phyloP scores from a whole-genome alignment of 805 yeast genomes.

The Komagataella phaffii region DNA sequence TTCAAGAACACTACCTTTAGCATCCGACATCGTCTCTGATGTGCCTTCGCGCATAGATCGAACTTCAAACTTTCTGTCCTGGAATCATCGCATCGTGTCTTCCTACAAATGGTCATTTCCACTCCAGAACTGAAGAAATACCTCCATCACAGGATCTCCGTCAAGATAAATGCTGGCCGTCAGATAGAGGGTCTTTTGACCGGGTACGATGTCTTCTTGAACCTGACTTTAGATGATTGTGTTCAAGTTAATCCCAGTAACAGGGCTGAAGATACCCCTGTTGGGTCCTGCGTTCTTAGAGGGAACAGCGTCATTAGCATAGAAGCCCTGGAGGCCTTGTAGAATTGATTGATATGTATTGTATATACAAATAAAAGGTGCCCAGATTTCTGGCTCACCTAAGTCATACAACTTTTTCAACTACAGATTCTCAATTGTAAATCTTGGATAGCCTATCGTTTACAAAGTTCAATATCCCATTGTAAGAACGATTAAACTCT shows the following conservation, averaged over 20 bases:
- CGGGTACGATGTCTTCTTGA: conserved; percentile 61
- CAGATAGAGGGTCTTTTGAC: conserved; percentile 67
- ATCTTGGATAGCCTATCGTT: neutral
- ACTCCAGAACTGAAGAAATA: conserved; percentile 36
- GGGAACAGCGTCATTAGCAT: conserved; percentile 40
- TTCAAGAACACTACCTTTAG: neutral
- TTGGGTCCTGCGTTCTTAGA: conserved; percentile 28
- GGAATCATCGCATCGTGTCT: conserved; percentile 14
- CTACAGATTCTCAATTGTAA: neutral
- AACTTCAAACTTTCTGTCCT: neutral
- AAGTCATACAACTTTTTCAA: neutral
- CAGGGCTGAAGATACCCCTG: conserved; percentile 7
- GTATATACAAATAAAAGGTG: neutral
- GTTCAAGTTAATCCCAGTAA: conserved; percentile 12
- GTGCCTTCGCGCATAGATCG: neutral
- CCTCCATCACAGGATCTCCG: conserved; percentile 60
- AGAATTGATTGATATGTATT: neutral
- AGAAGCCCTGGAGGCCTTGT: conserved; percentile 13
- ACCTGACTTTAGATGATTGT: conserved; percentile 17
- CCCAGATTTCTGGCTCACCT: neutral
- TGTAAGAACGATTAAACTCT: conserved; percentile 1
- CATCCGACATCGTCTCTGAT: neutral
- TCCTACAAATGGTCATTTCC: neutral
- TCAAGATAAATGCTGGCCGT: conserved; percentile 71
- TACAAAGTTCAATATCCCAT: neutral